These are phyloP conservation scores for Begonia masoniana DNA, from an alignment of 306 rosid genomes.

Conservation along the genomic window DNA sequence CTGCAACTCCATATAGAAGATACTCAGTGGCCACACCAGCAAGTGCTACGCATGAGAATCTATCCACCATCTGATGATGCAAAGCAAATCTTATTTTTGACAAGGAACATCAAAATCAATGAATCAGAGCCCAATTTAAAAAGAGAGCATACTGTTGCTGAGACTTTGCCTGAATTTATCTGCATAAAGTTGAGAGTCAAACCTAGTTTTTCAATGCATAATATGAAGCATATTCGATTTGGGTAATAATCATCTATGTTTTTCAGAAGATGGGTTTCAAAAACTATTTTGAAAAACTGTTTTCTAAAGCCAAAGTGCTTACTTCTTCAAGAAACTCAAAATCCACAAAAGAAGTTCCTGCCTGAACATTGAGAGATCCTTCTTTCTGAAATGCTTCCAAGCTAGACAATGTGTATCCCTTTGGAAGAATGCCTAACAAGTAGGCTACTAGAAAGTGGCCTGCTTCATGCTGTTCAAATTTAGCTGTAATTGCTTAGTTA, in stretches of 20 bases:
- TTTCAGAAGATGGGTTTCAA: no score
- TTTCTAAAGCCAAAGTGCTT: slow-evolving; percentile 2
- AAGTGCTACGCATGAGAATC: slow-evolving; percentile 80
- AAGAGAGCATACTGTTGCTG: slow-evolving; percentile 54
- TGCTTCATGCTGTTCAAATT: slow-evolving; percentile 84
- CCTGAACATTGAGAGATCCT: slow-evolving; percentile 95
- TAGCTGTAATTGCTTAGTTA: neutral
- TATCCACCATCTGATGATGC: slow-evolving; percentile 60
- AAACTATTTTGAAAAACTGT: no score
- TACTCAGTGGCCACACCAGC: slow-evolving; percentile 91
- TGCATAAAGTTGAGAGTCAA: slow-evolving; percentile 20
- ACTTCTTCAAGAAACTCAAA: slow-evolving; percentile 85
- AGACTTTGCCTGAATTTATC: slow-evolving; percentile 68
- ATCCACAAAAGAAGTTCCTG: slow-evolving; percentile 89
- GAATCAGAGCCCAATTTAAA: neutral
- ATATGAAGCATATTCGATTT: no score
- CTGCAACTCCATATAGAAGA: slow-evolving; percentile 68
- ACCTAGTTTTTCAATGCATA: no score
- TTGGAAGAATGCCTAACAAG: slow-evolving; percentile 78
- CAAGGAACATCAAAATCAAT: no score
- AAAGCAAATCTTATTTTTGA: neutral
- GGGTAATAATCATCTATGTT: no score
- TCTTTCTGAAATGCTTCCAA: slow-evolving; percentile 73
- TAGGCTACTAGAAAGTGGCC: slow-evolving; percentile 91
- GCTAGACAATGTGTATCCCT: slow-evolving; percentile 61